Evolutionary conservation across 2,329 filamentous ascomycete species (phyloP), one percentile per base, ranked within the genome.

Genomic region (Emericellopsis cladophorae): DNA sequence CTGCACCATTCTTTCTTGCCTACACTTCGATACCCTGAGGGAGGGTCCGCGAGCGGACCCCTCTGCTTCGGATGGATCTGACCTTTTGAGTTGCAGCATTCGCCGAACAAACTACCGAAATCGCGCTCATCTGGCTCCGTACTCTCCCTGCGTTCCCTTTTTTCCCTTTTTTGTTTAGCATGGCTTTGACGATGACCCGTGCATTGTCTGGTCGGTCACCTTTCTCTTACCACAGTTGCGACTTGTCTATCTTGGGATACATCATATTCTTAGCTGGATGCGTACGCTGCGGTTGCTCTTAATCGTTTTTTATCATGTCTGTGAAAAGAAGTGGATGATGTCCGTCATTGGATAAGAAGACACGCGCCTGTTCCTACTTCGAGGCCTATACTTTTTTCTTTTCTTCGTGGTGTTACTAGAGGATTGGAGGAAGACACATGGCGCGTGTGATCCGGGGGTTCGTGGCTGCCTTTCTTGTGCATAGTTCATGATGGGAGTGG

Each of bases 21-120:
- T 42, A 42, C 24, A 24, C 38, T 45, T 42, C 41, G 41, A 43
- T 43, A 43, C 41, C 41, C 41, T 43, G 41, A 16, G 33, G 39
- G 23, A 29, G 32, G 23, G 32, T 35, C 32, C 32, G 32, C 36
- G 21, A 16, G 11, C 35, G 16, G 15, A 7, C 15, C 15, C 7
- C 6, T 24, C n/a, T 16, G 12, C 9, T 22, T 21, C 35, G 15
- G 21, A 22, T 24, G 35, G 15, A 35, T 14, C n/a, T 10, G 9
- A 35, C 4, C 32, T 11, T 14, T 35, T 35, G 26, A 29, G 26
- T 29, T 29, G 26, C 26, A 4, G 26, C 26, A 7, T 7, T 29
- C 26, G 12, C 12, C 26, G 3, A 9, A 29, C 26, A 12, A 29
- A 3, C 26, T 9, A 29, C 9, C n/a, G 9, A 21, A 35, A 8